Evolutionary conservation across 257 asterid genomes (phyloP), one percentile per base, ranked within the genome.

Genomic region (Cruciata laevipes): DNA sequence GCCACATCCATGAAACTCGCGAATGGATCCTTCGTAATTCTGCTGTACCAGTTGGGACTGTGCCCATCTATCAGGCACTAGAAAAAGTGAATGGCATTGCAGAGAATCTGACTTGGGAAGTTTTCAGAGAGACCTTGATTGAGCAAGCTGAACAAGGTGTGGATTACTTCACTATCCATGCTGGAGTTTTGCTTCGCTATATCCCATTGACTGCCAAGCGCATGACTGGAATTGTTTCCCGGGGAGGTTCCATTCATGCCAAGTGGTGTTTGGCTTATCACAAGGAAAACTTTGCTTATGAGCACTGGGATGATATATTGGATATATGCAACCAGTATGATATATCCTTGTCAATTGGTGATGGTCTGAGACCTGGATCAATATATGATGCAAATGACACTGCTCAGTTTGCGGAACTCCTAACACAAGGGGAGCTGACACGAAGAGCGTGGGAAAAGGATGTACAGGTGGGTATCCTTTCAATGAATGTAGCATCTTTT

Each of bases 121-220:
- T 89, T 17, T 90, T 93, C 38, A 85, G 89, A 59, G 98, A 90
- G 24, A 93, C 98, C 0, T 75, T 93, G 82, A 86, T 93, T 42
- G 98, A 93, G 65, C 98, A 93, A 75, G 98, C 98, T 4, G 97
- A 93, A 83, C 98, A 89, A 76, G 98, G 98, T 23, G 98, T 93
- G 16, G 98, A 93, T 77, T 93, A 89, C 80, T 93, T 93, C 69
- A 93, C 98, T 0, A 93, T 93, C 74, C 97, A 89, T 64, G 98
- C 97, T 3, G 98, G 98, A 24, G 97, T 93, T 27, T 78, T 93
- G 68, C 96, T 93, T 33, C 87, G 96, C 18, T 93, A 93, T 80
- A 88, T 93, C 74, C 98, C 98, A 7, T 65, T 90, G 32, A 90
- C 98, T 1, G 98, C 98, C 31, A 86, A 88, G 74, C 73, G 98